Evolutionary conservation across 1,284 basidiomycete genomes (phyloP).

Genomic region (Inonotus hispidus): DNA sequence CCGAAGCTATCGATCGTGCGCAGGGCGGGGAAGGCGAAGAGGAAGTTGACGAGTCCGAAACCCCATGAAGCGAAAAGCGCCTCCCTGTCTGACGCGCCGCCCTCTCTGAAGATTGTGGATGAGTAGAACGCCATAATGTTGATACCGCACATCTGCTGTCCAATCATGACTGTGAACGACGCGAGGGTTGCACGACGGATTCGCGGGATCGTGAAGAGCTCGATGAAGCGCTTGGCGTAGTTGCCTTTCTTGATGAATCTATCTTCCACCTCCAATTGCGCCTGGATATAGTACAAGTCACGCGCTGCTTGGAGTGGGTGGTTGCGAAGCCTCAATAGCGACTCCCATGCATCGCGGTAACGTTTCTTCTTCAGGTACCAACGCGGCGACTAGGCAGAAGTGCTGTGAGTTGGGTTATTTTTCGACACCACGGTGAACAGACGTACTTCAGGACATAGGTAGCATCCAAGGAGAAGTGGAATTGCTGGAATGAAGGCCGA

Average conservation of each 20-base stretch:
- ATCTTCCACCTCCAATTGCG: slow-evolving; percentile 51
- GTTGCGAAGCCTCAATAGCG: slow-evolving; percentile 57
- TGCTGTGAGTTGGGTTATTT: slow-evolving; percentile 32
- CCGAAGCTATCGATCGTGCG: slow-evolving; percentile 56
- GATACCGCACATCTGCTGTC: slow-evolving; percentile 52
- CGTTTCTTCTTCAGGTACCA: slow-evolving; percentile 68
- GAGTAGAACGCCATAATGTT: slow-evolving; percentile 65
- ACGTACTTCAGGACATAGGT: slow-evolving; percentile 53
- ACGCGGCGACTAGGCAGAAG: slow-evolving; percentile 56
- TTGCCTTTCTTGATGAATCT: slow-evolving; percentile 42
- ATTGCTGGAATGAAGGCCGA: slow-evolving; percentile 51
- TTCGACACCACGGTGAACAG: slow-evolving; percentile 38
- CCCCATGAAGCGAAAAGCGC: slow-evolving; percentile 66
- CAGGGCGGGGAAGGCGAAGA: slow-evolving; percentile 62
- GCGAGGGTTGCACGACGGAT: slow-evolving; percentile 67
- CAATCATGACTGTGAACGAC: slow-evolving; percentile 62
- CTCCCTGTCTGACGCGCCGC: slow-evolving; percentile 42
- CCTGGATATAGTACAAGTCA: slow-evolving; percentile 53
- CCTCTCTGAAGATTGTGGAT: slow-evolving; percentile 58
- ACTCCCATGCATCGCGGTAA: slow-evolving; percentile 51
- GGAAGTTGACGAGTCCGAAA: slow-evolving; percentile 65
- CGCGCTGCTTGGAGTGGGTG: slow-evolving; percentile 59
- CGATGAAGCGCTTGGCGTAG: slow-evolving; percentile 44
- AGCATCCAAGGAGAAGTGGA: slow-evolving; percentile 36
- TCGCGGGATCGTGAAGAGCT: slow-evolving; percentile 65